Percentiles rank a stretch among this genome's conserved stretches.
phyloP scores from a whole-genome alignment of 2,329 filamentous ascomycete species.

The Madurella mycetomatis region DNA sequence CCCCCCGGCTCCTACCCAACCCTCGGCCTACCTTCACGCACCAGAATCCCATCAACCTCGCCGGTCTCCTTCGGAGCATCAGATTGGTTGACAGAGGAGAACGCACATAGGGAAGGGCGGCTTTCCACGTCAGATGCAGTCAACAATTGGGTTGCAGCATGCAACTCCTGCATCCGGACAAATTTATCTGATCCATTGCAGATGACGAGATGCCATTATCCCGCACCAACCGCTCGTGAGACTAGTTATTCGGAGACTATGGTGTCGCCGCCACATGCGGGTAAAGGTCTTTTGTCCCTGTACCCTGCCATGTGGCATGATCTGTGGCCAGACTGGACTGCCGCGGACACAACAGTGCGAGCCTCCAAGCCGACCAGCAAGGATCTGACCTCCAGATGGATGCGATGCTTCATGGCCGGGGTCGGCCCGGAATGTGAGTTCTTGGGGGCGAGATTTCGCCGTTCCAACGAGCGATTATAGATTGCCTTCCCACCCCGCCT shows the following conservation, averaged over 20 bases:
- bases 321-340: constrained; percentile 8
- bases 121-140: constrained; percentile 14
- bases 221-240: constrained; percentile 3
- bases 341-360: constrained; percentile 1
- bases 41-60: not conserved
- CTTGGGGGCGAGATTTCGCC: constrained; percentile 6
- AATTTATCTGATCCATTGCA: constrained; percentile 16
- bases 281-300: not conserved
- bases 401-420: not conserved
- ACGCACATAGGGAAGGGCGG: not conserved
- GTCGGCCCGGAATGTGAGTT: not conserved
- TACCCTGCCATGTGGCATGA: constrained; percentile 23
- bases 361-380: not conserved
- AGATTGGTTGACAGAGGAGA: constrained; percentile 11
- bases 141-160: constrained; percentile 16
- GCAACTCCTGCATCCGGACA: constrained; percentile 14
- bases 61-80: not conserved
- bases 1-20: not conserved
- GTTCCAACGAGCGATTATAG: constrained; percentile 9
- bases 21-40: not conserved
- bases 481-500: constrained; percentile 5
- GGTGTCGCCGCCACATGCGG: constrained; percentile 2
- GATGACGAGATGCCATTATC: constrained; percentile 17
- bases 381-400: too few species aligned
- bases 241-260: not conserved